Percentiles rank a stretch among this genome's conserved stretches.
These are phyloP conservation scores for Xylona heveae DNA, from an alignment of 495 filamentous ascomycete genomes.

Conservation along the genomic window DNA sequence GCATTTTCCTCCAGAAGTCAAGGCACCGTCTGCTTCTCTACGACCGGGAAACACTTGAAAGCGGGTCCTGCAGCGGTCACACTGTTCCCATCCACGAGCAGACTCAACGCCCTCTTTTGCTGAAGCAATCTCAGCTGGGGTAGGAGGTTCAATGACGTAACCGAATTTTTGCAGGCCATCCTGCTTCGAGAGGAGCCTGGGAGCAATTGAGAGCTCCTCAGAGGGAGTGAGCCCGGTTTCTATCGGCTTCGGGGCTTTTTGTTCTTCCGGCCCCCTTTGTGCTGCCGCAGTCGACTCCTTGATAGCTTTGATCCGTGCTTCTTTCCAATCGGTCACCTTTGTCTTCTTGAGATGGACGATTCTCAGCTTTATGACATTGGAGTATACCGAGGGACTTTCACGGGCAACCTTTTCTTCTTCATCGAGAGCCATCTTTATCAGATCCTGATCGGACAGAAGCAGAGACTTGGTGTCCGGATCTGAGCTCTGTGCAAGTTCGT, in stretches of 20 bases:
- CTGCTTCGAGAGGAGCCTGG: constrained; percentile 34
- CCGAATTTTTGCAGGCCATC: constrained; percentile 38
- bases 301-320: constrained; percentile 16
- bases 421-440: constrained; percentile 62
- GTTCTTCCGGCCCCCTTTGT: constrained; percentile 6
- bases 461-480: constrained; percentile 34
- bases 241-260: constrained; percentile 16
- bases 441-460: constrained; percentile 39
- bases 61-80: constrained; percentile 64
- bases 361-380: constrained; percentile 58
- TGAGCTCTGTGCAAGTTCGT: constrained; percentile 23
- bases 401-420: constrained; percentile 62
- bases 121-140: constrained; percentile 31
- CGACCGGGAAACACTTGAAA: constrained; percentile 90
- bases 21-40: constrained; percentile 52
- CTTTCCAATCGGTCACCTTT: constrained; percentile 41
- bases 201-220: constrained; percentile 47
- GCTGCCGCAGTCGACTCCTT: constrained; percentile 8
- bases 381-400: constrained; percentile 46
- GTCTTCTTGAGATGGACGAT: constrained; percentile 57
- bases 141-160: constrained; percentile 48
- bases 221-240: constrained; percentile 41
- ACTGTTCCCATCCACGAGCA: constrained; percentile 59
- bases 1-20: constrained; percentile 59
- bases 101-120: constrained; percentile 42